Percentiles rank a stretch among this genome's conserved stretches.
These are phyloP conservation scores for Ramicandelaber brevisporus DNA, from an alignment of 192 early-diverging fungal genomes.

Conservation along the genomic window DNA sequence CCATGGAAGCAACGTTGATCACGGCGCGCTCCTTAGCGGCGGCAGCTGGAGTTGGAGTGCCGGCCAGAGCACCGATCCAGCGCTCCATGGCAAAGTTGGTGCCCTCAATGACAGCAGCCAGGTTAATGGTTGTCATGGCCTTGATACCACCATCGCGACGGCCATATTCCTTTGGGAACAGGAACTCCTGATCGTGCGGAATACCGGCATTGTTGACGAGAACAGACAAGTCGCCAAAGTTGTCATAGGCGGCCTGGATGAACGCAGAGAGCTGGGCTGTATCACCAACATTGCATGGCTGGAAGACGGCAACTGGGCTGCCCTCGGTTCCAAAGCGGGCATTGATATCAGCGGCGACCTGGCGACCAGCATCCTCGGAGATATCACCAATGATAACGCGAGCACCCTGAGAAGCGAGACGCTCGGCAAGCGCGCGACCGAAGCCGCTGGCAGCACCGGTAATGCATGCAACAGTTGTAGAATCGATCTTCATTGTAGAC, in stretches of 20 bases:
- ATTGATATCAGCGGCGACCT: too few relatives aligned
- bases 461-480: too few relatives aligned
- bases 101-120: neutral
- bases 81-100: neutral
- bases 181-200: neutral
- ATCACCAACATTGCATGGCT: too few relatives aligned
- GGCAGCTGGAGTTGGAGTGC: neutral
- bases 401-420: neutral
- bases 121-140: neutral
- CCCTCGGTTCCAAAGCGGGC: too few relatives aligned
- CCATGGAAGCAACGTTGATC: neutral
- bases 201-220: conserved; percentile 7
- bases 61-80: neutral
- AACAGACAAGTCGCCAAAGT: conserved; percentile 4
- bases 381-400: neutral
- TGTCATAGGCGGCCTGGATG: conserved; percentile 1
- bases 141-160: too few relatives aligned
- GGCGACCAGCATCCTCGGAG: too few relatives aligned
- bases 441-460: conserved; percentile 1
- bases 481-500: too few relatives aligned
- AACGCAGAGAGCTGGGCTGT: too few relatives aligned
- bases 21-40: too few relatives aligned
- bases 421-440: neutral
- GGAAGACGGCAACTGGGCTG: too few relatives aligned
- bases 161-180: neutral